These are phyloP conservation scores for Monascus ruber DNA, from an alignment of 2,329 filamentous ascomycete genomes.

Conservation along the genomic window DNA sequence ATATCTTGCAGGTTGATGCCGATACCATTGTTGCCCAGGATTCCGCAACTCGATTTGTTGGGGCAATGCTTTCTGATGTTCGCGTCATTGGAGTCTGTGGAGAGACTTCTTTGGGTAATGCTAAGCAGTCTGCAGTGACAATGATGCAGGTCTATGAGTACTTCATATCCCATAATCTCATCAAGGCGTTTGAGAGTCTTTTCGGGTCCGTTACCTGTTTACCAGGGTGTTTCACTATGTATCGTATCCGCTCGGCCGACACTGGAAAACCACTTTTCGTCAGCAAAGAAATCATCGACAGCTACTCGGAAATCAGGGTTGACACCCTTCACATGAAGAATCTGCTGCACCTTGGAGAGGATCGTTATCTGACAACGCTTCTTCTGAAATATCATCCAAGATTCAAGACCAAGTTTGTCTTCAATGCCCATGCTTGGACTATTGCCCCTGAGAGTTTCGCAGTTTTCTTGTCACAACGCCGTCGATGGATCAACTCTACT, in stretches of 20 bases:
- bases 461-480: slow-evolving; percentile 94
- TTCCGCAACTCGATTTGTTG: slow-evolving; percentile 82
- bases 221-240: slow-evolving; percentile 99
- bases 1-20: slow-evolving; percentile 89
- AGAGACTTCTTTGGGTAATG: slow-evolving; percentile 86
- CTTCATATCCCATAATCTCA: slow-evolving; percentile 95
- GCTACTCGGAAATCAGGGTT: slow-evolving; percentile 85
- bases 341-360: slow-evolving; percentile 86
- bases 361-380: slow-evolving; percentile 91
- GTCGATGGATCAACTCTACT: slow-evolving; percentile 99
- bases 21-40: slow-evolving; percentile 89
- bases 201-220: slow-evolving; percentile 97
- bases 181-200: slow-evolving; percentile 93
- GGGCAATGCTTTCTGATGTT: slow-evolving; percentile 82
- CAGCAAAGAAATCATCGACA: slow-evolving; percentile 77
- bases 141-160: slow-evolving; percentile 99
- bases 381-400: slow-evolving; percentile 83
- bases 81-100: slow-evolving; percentile 89
- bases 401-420: slow-evolving; percentile 98
- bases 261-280: slow-evolving; percentile 94
- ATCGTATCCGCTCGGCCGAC: slow-evolving; percentile 87
- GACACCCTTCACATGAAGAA: slow-evolving; percentile 99
- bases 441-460: slow-evolving; percentile 89
- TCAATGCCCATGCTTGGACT: slow-evolving; percentile 86
- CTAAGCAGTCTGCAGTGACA: slow-evolving; percentile 84